phyloP scores from a whole-genome alignment of 2,329 filamentous ascomycete species.

The Nothophoma quercina region DNA sequence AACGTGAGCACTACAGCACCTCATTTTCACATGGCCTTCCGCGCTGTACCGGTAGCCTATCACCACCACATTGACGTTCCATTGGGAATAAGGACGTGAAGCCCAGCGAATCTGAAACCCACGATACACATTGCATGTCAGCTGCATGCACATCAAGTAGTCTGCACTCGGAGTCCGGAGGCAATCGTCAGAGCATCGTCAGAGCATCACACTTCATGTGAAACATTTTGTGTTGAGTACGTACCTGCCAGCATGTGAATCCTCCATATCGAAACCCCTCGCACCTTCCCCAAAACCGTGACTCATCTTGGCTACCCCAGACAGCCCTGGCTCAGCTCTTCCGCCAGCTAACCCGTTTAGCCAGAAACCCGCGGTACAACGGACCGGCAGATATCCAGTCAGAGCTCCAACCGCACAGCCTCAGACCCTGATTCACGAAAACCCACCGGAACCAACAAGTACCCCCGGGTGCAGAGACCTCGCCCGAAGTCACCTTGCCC shows the following conservation, averaged over 20 bases:
- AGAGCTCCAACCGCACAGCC: slow-evolving; percentile 8
- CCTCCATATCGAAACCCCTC: background rate
- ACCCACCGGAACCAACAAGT: slow-evolving; percentile 9
- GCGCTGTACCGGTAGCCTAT: slow-evolving; percentile 2
- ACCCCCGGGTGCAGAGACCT: slow-evolving; percentile 3
- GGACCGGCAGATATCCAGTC: slow-evolving; percentile 21
- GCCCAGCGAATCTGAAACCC: background rate
- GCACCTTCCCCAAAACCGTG: slow-evolving; percentile 9
- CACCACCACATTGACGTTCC: background rate
- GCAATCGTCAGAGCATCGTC: background rate
- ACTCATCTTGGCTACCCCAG: slow-evolving; percentile 17
- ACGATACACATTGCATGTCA: background rate
- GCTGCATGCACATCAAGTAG: background rate
- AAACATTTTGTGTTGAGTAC: slow-evolving; percentile 9
- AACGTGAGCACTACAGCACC: background rate
- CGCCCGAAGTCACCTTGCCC: slow-evolving; percentile 8
- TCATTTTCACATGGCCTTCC: background rate
- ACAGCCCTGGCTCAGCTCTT: background rate
- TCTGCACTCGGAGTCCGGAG: background rate
- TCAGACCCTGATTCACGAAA: slow-evolving; percentile 20
- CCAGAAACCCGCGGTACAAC: slow-evolving; percentile 16
- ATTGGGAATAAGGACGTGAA: background rate
- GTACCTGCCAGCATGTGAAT: slow-evolving; percentile 21
- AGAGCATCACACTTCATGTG: background rate
- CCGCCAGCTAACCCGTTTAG: slow-evolving; percentile 12